Evolutionary conservation across 371 early-diverging fungal genomes (phyloP), one percentile per base, ranked within the genome.

Genomic region (Mortierella sp.): DNA sequence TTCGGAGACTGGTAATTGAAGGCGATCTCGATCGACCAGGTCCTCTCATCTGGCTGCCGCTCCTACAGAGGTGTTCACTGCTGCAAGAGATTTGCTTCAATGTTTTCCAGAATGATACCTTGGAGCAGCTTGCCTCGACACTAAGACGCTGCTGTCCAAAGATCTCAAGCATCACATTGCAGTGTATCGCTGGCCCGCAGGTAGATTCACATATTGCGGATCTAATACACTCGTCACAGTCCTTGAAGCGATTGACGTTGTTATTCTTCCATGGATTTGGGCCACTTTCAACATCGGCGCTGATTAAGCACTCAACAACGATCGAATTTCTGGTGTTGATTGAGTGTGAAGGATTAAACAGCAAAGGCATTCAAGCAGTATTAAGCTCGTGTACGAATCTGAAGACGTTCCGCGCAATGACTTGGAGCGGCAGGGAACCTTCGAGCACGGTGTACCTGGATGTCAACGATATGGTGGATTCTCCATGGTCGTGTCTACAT

Each of bases 251-350:
- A 26, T 54, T 76, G 0, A 58, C 71, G 13, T 53, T 76, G 35
- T 63, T 55, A 4, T 70, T 63, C 45, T 67, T 76, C 43, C 76
- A 76, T 51, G 76, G 76, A 55, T 40, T 70, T 13, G 76, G 76
- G 3, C 59, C 70, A 3, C 55, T 67, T 8, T 70, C 70, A 0
- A 67, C 67, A 3, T 51, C 64, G 32, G 77, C 77, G 23, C 29
- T 77, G 53, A 31, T 68, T 10, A 58, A 56, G n/a, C 77, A 77
- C 45, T 64, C 68, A 1, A 6, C 34, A 0, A 65, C 77, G 2
- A 43, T 77, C 22, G 77, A 77, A 28, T 32, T 56, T 1, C 8
- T 77, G 42, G 31, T 68, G 6, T 31, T 77, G 37, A 59, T 61
- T 6, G 77, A 72, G 31, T 77, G 72, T 22, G 77, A 77, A 40